Evolutionary conservation across 768 basidiomycete species (phyloP).

Genomic region (Sistotremastrum suecicum): DNA sequence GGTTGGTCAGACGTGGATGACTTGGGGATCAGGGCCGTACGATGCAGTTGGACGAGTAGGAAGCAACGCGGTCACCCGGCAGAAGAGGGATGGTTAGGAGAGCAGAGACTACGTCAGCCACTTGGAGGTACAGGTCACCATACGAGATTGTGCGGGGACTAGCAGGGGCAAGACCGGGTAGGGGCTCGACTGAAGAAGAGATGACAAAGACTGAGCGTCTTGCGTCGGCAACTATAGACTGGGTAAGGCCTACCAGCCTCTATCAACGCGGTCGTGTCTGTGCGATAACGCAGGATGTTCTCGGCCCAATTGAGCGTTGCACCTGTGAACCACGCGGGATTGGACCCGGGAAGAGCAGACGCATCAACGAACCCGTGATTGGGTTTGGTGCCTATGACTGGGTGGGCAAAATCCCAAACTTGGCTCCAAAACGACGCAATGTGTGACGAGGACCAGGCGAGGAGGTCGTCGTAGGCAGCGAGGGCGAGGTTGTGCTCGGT

Average conservation of each 20-base stretch:
- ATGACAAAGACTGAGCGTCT: slow-evolving; percentile 9
- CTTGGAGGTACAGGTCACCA: slow-evolving; percentile 39
- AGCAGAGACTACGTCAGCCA: slow-evolving; percentile 43
- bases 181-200: slow-evolving; percentile 41
- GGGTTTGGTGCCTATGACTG: slow-evolving; percentile 49
- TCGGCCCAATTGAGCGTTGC: slow-evolving; percentile 69
- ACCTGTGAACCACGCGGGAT: slow-evolving; percentile 59
- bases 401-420: slow-evolving; percentile 54
- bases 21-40: slow-evolving; percentile 25
- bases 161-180: slow-evolving; percentile 30
- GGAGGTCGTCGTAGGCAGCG: slow-evolving; percentile 46
- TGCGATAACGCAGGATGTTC: slow-evolving; percentile 55
- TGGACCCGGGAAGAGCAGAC: slow-evolving; percentile 35
- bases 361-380: slow-evolving; percentile 39
- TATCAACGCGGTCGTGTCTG: slow-evolving; percentile 49
- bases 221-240: slow-evolving; percentile 7
- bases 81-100: slow-evolving; percentile 36
- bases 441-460: slow-evolving; percentile 46
- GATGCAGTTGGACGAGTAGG: slow-evolving; percentile 69
- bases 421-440: slow-evolving; percentile 54
- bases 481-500: slow-evolving; percentile 28
- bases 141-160: slow-evolving; percentile 36
- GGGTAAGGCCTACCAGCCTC: slow-evolving; percentile 43
- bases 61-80: slow-evolving; percentile 59
- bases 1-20: slow-evolving; percentile 2